Evolutionary conservation across 257 asterid species (phyloP).

Genomic region (Nicotiana noctiflora): DNA sequence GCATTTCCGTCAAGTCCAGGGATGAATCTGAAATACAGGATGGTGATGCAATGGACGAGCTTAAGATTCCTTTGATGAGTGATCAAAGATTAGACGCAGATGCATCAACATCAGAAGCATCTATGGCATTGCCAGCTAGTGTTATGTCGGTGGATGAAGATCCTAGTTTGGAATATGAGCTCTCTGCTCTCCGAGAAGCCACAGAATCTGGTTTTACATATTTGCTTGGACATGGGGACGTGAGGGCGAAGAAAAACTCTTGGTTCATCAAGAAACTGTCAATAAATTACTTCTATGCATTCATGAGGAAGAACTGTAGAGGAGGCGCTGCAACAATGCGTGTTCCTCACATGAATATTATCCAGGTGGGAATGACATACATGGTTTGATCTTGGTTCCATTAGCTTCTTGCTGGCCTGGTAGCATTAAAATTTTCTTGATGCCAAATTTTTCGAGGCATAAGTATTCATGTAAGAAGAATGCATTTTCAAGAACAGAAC

Average conservation of each 20-base stretch:
- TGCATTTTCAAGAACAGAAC: neutral
- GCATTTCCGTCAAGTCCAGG: constrained; percentile 39
- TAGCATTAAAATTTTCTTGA: neutral
- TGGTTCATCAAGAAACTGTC: constrained; percentile 68
- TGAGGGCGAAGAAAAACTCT: constrained; percentile 77
- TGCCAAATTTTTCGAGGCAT: neutral
- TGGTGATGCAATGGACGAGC: constrained; percentile 34
- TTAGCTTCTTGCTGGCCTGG: neutral
- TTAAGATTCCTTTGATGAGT: constrained; percentile 49
- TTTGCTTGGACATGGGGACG: constrained; percentile 81
- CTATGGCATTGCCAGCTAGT: constrained; percentile 39
- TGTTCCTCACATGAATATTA: constrained; percentile 79
- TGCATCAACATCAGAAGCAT: constrained; percentile 25
- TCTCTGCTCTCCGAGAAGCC: constrained; percentile 72
- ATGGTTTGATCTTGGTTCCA: constrained; percentile 53
- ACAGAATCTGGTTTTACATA: constrained; percentile 76
- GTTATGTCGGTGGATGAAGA: constrained; percentile 48
- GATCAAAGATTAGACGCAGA: constrained; percentile 27
- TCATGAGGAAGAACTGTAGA: constrained; percentile 86
- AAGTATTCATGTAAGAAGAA: neutral
- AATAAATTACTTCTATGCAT: constrained; percentile 80
- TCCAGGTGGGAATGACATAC: constrained; percentile 77
- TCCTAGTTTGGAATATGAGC: constrained; percentile 76
- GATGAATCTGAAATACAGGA: constrained; percentile 30
- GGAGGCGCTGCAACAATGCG: constrained; percentile 91